Conservation (phyloP, 1,284 basidiomycete genomes). For the Cerioporus squamosus region DNA sequence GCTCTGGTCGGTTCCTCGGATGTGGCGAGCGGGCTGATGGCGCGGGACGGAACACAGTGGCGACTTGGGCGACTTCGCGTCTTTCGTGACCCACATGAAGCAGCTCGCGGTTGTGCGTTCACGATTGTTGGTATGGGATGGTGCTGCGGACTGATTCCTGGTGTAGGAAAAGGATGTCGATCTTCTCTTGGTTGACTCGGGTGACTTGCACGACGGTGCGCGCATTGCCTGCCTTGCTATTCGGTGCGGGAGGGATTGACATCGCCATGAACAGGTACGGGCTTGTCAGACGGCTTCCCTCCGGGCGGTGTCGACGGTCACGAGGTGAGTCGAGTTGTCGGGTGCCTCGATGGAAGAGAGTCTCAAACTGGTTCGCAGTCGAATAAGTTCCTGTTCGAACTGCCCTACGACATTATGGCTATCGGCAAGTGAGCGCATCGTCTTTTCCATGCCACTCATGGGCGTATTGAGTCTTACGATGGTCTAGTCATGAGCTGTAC, state of each 20-base stretch:
- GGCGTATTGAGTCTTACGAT: background rate
- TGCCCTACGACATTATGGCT: conserved; percentile 84
- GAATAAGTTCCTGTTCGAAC: conserved; percentile 71
- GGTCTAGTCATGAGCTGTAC: conserved; percentile 84
- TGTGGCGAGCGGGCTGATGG: background rate
- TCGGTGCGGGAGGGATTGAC: background rate
- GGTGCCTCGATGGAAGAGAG: background rate
- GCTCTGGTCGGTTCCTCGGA: background rate
- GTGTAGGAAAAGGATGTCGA: conserved; percentile 67
- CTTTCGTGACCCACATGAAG: conserved; percentile 85
- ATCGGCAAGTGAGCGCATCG: conserved; percentile 74
- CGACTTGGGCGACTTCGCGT: conserved; percentile 81
- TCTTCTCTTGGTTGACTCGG: conserved; percentile 72
- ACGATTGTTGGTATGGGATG: background rate
- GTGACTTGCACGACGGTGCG: conserved; percentile 81
- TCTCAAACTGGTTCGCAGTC: conserved; percentile 41
- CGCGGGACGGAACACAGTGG: conserved; percentile 45
- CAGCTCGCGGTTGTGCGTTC: conserved; percentile 53
- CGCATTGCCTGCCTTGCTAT: conserved; percentile 26
- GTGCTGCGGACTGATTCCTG: background rate
- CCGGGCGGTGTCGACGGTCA: conserved; percentile 74
- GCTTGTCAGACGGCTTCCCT: conserved; percentile 74
- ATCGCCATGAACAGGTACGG: conserved; percentile 52
- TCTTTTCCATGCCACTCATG: no score
- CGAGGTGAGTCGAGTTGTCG: conserved; percentile 46